Evolutionary conservation across 345 rosid species (phyloP), one percentile per base, ranked within the genome.

Genomic region (Bruguiera sexangula): DNA sequence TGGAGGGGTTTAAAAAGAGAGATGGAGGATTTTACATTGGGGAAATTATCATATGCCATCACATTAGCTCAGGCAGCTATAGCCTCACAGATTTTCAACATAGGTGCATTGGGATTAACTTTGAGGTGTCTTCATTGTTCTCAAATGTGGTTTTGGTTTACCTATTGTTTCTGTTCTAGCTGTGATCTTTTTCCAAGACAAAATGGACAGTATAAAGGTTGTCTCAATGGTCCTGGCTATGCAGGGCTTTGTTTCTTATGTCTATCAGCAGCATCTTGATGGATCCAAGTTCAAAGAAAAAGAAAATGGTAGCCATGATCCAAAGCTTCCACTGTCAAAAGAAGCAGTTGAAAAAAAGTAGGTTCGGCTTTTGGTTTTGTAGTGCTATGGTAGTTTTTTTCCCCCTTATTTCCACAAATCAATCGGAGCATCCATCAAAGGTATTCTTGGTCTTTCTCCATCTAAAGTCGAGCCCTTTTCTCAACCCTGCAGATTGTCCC

Each of bases 91-190:
- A 69, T 82, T 6, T 86, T 75, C 46, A 9, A 72, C 0, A 66
- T 88, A 46, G 92, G 92, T 11, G 59, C 62, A 1, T 74, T 75
- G 30, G 88, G 89, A 10, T 55, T 88, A 82, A 81, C 83, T 60
- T 84, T n/a, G 83, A 90, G 76, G 84, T 86, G 1, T 85, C 93
- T 65, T 82, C 90, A 3, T 61, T 88, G 57, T 87, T 89, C 69
- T 78, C 85, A 8, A 86, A 84, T 43, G 76, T 31, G 85, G 68
- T 27, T 58, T 89, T 0, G 88, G 85, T 0, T 73, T 81, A 83
- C 90, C 92, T 21, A 78, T 89, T 9, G 81, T 84, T 67, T 90
- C 92, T 1, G 67, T 87, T 7, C n/a, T 85, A 11, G 87, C 89
- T 19, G 84, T 83, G 32, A 74, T 84, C 24, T 70, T 83, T 54